Evolutionary conservation across 2,329 filamentous ascomycete genomes (phyloP), one percentile per base, ranked within the genome.

Genomic region (Fusarium sp.): DNA sequence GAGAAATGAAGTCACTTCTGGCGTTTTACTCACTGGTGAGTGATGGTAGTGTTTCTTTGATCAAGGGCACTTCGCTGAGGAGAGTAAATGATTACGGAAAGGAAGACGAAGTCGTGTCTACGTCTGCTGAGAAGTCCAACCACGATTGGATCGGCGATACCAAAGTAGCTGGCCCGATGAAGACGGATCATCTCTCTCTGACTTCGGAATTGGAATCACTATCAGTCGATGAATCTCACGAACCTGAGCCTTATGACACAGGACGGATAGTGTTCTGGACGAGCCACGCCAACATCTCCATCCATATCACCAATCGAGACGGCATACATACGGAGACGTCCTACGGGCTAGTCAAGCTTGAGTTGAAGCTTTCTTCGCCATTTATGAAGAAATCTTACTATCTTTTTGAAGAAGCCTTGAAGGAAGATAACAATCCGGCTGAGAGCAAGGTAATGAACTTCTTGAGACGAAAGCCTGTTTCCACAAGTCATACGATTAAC

Each of bases 241-340:
- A 32, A 13, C 15, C 15, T 0, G 15, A 24, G 7, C 51, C 45
- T 2, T 54, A 69, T 2, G 65, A 69, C 30, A 69, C 57, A 5
- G 58, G 65, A 2, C 45, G 57, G 10, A 32, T 69, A 18, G 39
- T 69, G 6, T 69, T 69, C 24, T 42, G 26, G 24, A 54, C 66
- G 34, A 69, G 65, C n/a, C 50, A 69, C 22, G 28, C 39, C 8
- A 24, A 32, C 10, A 18, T 47, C 1, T 32, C 22, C 5, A 45
- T 55, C 1, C 26, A 36, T 1, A 7, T 44, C 6, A 22, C 28
- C 4, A 15, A 42, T 1, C 6, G 30, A 18, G 12, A 34, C 10
- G 28, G 30, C 3, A 28, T 52, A 14, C 1, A 36, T 5, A 20
- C 60, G 14, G 41, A 36, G 9, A 58, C 55, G 2, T 20, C 41